These are phyloP conservation scores for Silene coronaria DNA, from an alignment of 179 eudicot species.

Conservation along the genomic window DNA sequence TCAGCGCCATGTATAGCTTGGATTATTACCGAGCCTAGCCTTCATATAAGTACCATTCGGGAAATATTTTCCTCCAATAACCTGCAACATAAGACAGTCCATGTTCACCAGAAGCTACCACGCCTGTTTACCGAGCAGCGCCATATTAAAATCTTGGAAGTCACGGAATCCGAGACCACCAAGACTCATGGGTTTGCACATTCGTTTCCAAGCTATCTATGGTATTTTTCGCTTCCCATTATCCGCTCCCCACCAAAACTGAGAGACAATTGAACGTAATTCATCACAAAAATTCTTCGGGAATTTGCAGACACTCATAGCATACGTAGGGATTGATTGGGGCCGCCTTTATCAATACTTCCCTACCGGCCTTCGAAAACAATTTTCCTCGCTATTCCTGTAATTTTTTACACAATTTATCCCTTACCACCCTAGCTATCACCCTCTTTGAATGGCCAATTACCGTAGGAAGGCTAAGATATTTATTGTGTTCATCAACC, in stretches of 20 bases:
- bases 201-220: background rate
- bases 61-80: background rate
- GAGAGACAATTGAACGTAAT: background rate
- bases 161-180: background rate
- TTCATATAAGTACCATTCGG: background rate
- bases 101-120: background rate
- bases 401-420: no score
- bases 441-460: no score
- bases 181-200: background rate
- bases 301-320: no score
- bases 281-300: no score
- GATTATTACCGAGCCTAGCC: background rate
- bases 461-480: no score
- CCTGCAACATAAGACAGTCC: background rate
- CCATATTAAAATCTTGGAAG: background rate
- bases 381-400: no score
- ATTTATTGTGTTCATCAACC: no score
- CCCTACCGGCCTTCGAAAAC: no score
- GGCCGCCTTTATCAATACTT: no score
- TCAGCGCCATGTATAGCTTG: background rate
- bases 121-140: background rate
- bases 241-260: slow-evolving; percentile 1
- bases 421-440: no score
- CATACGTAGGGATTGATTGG: no score
- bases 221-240: background rate